Evolutionary conservation across 768 basidiomycete species (phyloP), one percentile per base, ranked within the genome.

Genomic region (Phanerochaete sordida): DNA sequence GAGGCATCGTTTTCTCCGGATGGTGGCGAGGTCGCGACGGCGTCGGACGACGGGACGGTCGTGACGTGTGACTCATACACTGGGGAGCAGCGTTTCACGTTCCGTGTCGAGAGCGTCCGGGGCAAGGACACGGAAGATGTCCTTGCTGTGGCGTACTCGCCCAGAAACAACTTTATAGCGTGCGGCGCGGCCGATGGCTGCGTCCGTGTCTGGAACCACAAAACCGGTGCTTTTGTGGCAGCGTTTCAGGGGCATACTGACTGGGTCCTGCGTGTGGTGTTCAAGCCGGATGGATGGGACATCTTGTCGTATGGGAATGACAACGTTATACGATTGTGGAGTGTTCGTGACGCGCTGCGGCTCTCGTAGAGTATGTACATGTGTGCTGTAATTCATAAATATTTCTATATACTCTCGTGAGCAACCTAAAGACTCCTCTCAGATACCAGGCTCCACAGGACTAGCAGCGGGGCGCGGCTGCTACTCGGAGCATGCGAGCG

Each of bases 221-320:
- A 46, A 35, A 26, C 49, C 23, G 65, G 65, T 4, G 54, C 12
- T 27, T 60, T 61, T 24, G 45, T 60, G 16, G 56, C 48, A 3
- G 58, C 49, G 39, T 60, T 60, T 31, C 52, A 65, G 9, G 70
- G 68, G 1, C 71, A 72, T 57, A 43, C 26, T 1, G 69, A 65
- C 53, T 75, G 75, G 12, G 59, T 72, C 28, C 64, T 48, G 2
- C 72, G 67, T 43, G 72, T 81, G 56, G 64, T 69, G 62, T 76
- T 83, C 62, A 76, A 76, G 5, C 77, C 75, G 24, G 77, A 79
- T 62, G 77, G 75, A 11, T 68, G 70, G 45, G 69, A 75, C 35
- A 66, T 83, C 28, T 75, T 77, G 24, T 79, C 79, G 8, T 75
- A 74, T 1, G 74, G 73, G 44, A 70, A 79, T 30, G 80, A 81